Percentiles rank a stretch among this genome's conserved stretches.
phyloP scores from a whole-genome alignment of 1,139 yeast genomes.

The Taphrina sp. region DNA sequence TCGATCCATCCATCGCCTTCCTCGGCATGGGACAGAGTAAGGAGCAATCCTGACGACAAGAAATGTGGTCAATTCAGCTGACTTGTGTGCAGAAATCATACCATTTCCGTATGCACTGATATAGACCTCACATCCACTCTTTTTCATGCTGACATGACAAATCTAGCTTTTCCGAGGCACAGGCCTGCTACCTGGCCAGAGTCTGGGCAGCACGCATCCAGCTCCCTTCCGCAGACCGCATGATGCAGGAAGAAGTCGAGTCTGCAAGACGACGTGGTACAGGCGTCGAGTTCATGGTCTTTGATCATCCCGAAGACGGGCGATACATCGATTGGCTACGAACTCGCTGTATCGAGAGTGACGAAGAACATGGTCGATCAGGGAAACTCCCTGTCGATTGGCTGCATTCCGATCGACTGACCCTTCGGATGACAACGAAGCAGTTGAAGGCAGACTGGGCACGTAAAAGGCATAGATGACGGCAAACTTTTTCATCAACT shows the following conservation, averaged over 20 bases:
- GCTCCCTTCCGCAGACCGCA: constrained; percentile 50
- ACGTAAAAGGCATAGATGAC: too few relatives aligned
- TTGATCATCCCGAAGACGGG: constrained; percentile 28
- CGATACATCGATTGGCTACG: constrained; percentile 17
- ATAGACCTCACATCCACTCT: too few relatives aligned
- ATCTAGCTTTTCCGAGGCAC: too few relatives aligned
- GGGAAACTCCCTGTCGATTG: constrained; percentile 23
- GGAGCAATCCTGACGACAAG: constrained; percentile 40
- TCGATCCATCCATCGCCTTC: constrained; percentile 59
- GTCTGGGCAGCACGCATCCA: constrained; percentile 53
- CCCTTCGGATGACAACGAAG: not conserved
- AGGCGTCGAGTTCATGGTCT: too few relatives aligned
- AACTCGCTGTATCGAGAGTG: not conserved
- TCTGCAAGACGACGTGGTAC: too few relatives aligned
- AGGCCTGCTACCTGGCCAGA: constrained; percentile 48
- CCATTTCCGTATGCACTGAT: too few relatives aligned
- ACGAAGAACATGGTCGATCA: not conserved
- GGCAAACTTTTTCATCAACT: too few relatives aligned
- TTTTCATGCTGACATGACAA: too few relatives aligned
- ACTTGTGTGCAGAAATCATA: too few relatives aligned
- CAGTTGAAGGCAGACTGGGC: constrained; percentile 2
- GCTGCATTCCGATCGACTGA: constrained; percentile 2
- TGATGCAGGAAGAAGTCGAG: constrained; percentile 47
- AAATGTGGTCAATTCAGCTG: constrained; percentile 58
- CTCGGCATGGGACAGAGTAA: constrained; percentile 47